Evolutionary conservation across 495 filamentous ascomycete genomes (phyloP), one percentile per base, ranked within the genome.

Genomic region (Talaromyces adpressus): DNA sequence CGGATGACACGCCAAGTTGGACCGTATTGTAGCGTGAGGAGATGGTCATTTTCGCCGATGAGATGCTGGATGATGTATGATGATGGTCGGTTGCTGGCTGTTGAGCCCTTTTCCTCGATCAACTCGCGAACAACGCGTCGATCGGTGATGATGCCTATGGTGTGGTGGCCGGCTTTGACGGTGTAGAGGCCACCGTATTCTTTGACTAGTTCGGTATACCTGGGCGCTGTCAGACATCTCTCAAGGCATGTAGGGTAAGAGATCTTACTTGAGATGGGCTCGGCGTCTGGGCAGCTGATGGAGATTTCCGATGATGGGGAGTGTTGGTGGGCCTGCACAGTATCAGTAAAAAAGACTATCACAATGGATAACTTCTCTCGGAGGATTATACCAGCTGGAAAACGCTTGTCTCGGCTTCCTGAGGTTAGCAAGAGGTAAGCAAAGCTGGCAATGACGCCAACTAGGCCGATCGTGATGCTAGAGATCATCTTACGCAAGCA

Each of bases 271-370:
- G 39, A 62, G 29, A 23, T 62, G 45, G 7, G 45, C 45, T 41
- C 45, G 16, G 11, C 45, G 45, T 63, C 45, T 52, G 30, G 65
- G 63, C 25, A 68, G 64, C 25, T 75, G 72, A 60, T 76, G 73
- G 27, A 77, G 64, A 20, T 78, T 78, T 2, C 75, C 75, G 9
- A 76, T 53, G 0, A 78, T 59, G 0, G 73, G 74, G 14, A 74
- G 62, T 0, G 72, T 77, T 1, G 76, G 73, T 27, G 76, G 75
- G 0, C 76, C 76, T 62, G 12, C 88, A 88, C 57, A 85, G 87
- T 22, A 88, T 12, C 23, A 49, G n/a, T n/a, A 49, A 49, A 49
- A 20, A 8, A 11, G 6, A 2, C n/a, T 2, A 20, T 20, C 16
- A 20, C 11, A 9, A 6, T 20, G 6, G 8, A 49, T 1, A 22